A percentile compares a stretch with the other conserved stretches of the same genome.
Evolutionary conservation across 2,329 filamentous ascomycete species (phyloP).

Genomic region (Huntiella savannae): DNA sequence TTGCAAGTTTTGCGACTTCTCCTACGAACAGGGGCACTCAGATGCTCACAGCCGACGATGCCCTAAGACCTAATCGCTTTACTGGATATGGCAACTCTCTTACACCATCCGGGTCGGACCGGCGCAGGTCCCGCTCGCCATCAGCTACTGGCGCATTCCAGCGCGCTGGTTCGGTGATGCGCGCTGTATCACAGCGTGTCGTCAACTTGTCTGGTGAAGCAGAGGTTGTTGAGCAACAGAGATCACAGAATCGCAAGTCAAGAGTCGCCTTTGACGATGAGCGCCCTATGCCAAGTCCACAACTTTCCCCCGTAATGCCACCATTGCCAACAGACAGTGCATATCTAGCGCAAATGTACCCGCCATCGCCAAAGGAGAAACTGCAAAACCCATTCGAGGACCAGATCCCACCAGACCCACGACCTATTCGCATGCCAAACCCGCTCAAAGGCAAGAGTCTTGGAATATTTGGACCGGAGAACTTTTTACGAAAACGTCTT

Average conservation of each 20-base stretch:
- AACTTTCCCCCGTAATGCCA: constrained; percentile 11
- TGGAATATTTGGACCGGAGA: constrained; percentile 67
- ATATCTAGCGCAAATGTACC: constrained; percentile 29
- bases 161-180: constrained; percentile 55
- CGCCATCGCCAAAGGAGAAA: constrained; percentile 13
- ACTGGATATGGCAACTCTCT: constrained; percentile 35
- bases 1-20: constrained; percentile 36
- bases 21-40: constrained; percentile 16
- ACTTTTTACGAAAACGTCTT: constrained; percentile 50
- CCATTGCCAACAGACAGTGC: constrained; percentile 27
- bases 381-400: constrained; percentile 11
- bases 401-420: constrained; percentile 13
- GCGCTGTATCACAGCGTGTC: constrained; percentile 86
- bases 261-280: constrained; percentile 34
- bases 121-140: constrained; percentile 39
- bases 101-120: constrained; percentile 25
- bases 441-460: constrained; percentile 73
- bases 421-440: constrained; percentile 28
- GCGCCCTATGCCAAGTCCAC: constrained; percentile 24
- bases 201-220: constrained; percentile 93
- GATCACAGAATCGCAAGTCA: constrained; percentile 41
- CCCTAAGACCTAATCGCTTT: constrained; percentile 9
- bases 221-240: constrained; percentile 57
- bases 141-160: constrained; percentile 46
- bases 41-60: constrained; percentile 11